Evolutionary conservation across 1,139 yeast genomes (phyloP), one percentile per base, ranked within the genome.

Genomic region (Hansenula lynferdii): DNA sequence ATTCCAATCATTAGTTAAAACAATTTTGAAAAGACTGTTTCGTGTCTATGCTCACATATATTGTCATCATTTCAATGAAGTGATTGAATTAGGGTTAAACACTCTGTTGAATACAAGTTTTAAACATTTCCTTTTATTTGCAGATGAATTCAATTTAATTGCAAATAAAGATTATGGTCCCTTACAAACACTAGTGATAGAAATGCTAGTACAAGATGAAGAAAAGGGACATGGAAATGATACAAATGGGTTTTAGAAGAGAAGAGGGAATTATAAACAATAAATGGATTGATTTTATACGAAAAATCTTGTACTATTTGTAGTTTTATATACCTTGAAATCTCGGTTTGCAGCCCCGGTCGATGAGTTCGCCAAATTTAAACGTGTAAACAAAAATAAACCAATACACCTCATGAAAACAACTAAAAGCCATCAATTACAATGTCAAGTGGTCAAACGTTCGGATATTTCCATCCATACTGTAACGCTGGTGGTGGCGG

Each of bases 401-500:
- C n/a, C n/a, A n/a, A n/a, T n/a, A n/a, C n/a, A n/a, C n/a, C n/a
- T n/a, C n/a, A n/a, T n/a, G n/a, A n/a, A n/a, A n/a, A n/a, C n/a
- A n/a, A n/a, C n/a, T n/a, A n/a, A n/a, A n/a, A n/a, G n/a, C n/a
- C n/a, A n/a, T n/a, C n/a, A n/a, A 18, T 27, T 5, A 14, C 14
- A 6, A 30, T 30, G 33, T 15, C 28, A 12, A 23, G 57, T 86
- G 16, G 28, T 12, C 22, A 31, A 11, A 21, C 27, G 2, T 83
- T 68, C 53, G 99, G 97, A 6, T 90, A 85, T 56, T 89, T 92
- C 67, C 99, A 94, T 61, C 98, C 98, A 0, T 85, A 83, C 40
- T 90, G 97, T 47, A 86, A 86, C 58, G 94, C 96, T 34, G 96
- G 96, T 28, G 98, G 98, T 16, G 99, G 99, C 28, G 99, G 99